Evolutionary conservation across 768 basidiomycete genomes (phyloP), one percentile per base, ranked within the genome.

Genomic region (Phylloporus sp.): DNA sequence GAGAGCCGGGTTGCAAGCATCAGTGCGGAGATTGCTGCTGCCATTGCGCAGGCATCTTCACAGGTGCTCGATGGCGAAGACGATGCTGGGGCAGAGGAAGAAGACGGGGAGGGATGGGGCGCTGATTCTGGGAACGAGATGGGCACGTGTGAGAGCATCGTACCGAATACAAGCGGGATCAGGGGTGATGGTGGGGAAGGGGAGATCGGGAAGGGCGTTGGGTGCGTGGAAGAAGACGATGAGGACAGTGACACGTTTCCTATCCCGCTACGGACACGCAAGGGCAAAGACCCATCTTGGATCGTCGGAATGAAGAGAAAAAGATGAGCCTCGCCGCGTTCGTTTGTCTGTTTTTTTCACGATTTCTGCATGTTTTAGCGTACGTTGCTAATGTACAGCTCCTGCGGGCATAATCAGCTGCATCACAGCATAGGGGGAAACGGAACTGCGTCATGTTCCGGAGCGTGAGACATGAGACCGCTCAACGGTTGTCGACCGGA

Each of bases 11-110:
- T 87, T 15, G 84, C 83, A n/a, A 84, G 78, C 49, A 84, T 90
- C 53, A 86, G 84, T 47, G 84, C 82, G 6, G 86, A 86, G 60
- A 83, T 90, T 50, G 86, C 86, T 9, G 85, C 85, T 21, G 84
- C 84, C 1, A 82, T 90, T 52, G 87, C 84, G 5, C 81, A 87
- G 54, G 82, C 82, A 4, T 82, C 82, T 42, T 77, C 81, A 14
- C 76, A 77, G 38, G 69, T 70, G n/a, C 78, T 76, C 36, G 78
- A 76, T 36, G 80, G 75, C 5, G 77, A 78, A 18, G 79, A 82
- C 15, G 81, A 73, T 6, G 64, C 56, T 10, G 68, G 56, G 15
- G 69, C 73, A 2, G 69, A 63, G 14, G 69, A 73, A 56, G 60
- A 62, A 14, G 74, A 72, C 10, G 53, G 75, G 63, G 56, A 76